Conservation (phyloP, 2,329 filamentous ascomycete genomes). For the Trichophyton schoenleinii region DNA sequence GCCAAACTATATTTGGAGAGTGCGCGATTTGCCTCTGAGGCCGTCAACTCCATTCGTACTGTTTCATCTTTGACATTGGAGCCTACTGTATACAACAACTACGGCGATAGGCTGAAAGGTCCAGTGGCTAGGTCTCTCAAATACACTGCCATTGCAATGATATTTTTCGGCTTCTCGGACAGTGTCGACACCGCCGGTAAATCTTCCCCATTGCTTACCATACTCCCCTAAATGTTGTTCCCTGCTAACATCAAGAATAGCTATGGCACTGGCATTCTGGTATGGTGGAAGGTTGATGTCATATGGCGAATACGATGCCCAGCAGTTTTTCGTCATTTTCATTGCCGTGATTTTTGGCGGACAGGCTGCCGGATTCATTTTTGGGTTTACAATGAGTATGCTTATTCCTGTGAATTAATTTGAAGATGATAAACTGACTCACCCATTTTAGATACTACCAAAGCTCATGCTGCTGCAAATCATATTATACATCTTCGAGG, state of each 20-base stretch:
- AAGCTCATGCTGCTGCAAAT: conserved; percentile 38
- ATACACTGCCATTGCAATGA: conserved; percentile 46
- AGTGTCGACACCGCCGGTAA: conserved; percentile 36
- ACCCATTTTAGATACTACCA: conserved; percentile 36
- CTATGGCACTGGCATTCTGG: conserved; percentile 44
- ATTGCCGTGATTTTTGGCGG: conserved; percentile 29
- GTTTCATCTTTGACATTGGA: conserved; percentile 40
- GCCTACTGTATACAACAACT: conserved; percentile 25
- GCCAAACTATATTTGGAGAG: conserved; percentile 36
- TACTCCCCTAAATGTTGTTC: not conserved
- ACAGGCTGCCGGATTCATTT: conserved; percentile 21
- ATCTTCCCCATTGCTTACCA: not conserved
- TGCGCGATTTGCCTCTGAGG: conserved; percentile 40
- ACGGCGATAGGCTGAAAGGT: conserved; percentile 24
- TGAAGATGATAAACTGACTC: conserved; percentile 8
- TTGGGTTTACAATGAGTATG: conserved; percentile 27
- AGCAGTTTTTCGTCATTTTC: conserved; percentile 36
- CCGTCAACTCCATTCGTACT: conserved; percentile 39
- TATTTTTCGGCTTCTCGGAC: conserved; percentile 55
- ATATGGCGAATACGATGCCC: conserved; percentile 16
- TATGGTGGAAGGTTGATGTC: conserved; percentile 44
- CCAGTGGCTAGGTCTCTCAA: conserved; percentile 48
- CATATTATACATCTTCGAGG: conserved; percentile 40
- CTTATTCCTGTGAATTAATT: not conserved
- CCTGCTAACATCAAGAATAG: conserved; percentile 12